Base-by-base conservation (phyloP, 768 basidiomycete genomes). In the Rhodotorula diobovata region DNA sequence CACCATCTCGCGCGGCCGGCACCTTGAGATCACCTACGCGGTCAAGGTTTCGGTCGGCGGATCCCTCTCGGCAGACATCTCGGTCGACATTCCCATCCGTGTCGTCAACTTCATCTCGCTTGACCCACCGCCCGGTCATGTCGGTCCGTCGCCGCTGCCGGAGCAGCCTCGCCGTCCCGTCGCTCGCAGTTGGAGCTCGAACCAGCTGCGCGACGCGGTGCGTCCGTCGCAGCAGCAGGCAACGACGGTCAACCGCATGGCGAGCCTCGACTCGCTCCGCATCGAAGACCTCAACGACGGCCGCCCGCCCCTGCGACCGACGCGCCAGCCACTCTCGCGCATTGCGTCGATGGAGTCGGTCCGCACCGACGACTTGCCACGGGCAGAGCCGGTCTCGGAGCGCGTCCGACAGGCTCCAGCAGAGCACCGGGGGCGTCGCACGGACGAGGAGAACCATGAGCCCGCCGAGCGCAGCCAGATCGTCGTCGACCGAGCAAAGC, bases 41-140 rank as follows among this genome's bases (percentile, higher is more conserved):
- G 82, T 95, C 70, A 86, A 85, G 61, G 85, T 91, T 39, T 85
- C 85, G 11, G 80, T 89, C 50, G 83, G 85, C 14, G 88, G 88
- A 18, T 80, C 85, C 25, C 80, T 88, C 34, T 82, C 85, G 4
- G 82, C 88, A 18, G 87, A 90, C 65, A 82, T 91, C 41, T 84
- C 85, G 65, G 88, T 89, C 69, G 86, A 86, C 32, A 79, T 93
- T 16, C 93, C 93, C 0, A 81, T 93, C 73, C 84, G 85, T 28
- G 86, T 94, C 76, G 83, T 93, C 81, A 93, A 89, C 78, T 90
- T 91, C 81, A 80, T 93, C 39, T 93, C 92, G 21, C 83, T 96
- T 72, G 91, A 94, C 79, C 90, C 91, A 32, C 89, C 88, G 21
- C 87, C 88, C 1, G 80, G 75, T 5, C 76, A 77, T n/a, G 21